These are phyloP conservation scores for Stagonosporopsis cucurbitacearum DNA, from an alignment of 2,329 filamentous ascomycete species.

Conservation along the genomic window DNA sequence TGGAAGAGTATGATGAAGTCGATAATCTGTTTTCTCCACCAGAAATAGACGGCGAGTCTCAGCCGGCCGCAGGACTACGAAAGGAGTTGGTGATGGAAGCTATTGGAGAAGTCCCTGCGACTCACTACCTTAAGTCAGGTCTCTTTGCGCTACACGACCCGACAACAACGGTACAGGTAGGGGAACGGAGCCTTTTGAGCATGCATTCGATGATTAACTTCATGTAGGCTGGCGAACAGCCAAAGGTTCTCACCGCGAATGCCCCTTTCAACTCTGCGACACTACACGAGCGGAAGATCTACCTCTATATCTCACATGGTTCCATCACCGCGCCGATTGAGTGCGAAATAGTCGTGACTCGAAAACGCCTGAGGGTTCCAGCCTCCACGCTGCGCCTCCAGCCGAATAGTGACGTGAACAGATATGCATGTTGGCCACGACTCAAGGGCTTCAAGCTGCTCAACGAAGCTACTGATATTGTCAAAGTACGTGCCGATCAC, in stretches of 20 bases:
- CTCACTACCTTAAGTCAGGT: conserved; percentile 37
- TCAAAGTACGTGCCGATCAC: conserved; percentile 42
- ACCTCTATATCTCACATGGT: conserved; percentile 47
- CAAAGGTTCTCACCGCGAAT: conserved; percentile 39
- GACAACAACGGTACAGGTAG: conserved; percentile 26
- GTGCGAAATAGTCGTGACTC: conserved; percentile 45
- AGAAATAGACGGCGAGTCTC: conserved; percentile 37
- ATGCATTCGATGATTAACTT: conserved; percentile 11
- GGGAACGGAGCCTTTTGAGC: conserved; percentile 7
- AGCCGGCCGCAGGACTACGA: conserved; percentile 46
- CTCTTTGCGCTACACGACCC: conserved; percentile 34
- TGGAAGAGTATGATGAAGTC: conserved; percentile 50
- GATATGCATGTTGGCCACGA: conserved; percentile 46
- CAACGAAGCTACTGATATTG: conserved; percentile 34
- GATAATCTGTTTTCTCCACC: conserved; percentile 47
- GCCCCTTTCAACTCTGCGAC: conserved; percentile 48
- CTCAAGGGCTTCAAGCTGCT: conserved; percentile 34
- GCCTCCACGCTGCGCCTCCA: conserved; percentile 38
- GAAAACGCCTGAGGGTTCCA: conserved; percentile 43
- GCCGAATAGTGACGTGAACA: conserved; percentile 28
- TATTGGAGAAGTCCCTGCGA: conserved; percentile 43
- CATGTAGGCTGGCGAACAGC: conserved; percentile 6
- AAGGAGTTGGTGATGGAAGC: conserved; percentile 49
- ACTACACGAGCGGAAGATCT: conserved; percentile 47
- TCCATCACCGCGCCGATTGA: conserved; percentile 44